Evolutionary conservation across 306 rosid genomes (phyloP).

Genomic region (Prunus campanulata): DNA sequence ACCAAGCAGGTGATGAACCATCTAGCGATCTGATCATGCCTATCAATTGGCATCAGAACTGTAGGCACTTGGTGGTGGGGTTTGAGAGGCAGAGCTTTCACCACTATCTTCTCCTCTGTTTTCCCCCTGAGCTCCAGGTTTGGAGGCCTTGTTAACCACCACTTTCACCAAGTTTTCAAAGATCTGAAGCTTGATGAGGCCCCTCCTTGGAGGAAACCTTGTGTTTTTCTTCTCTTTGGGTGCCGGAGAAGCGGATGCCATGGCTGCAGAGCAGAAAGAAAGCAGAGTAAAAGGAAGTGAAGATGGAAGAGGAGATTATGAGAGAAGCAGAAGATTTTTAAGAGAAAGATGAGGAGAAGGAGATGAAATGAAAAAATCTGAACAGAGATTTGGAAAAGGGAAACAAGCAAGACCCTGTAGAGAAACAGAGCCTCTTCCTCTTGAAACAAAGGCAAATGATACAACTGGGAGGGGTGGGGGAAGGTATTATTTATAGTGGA

Average conservation of each 20-base stretch:
- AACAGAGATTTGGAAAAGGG: not conserved
- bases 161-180: conserved; percentile 19
- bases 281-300: not conserved
- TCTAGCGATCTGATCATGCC: not conserved
- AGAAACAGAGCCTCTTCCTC: not conserved
- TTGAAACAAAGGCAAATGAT: not conserved
- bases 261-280: conserved; percentile 2
- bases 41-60: conserved; percentile 1
- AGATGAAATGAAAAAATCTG: too few species aligned
- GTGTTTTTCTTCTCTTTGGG: not conserved
- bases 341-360: not conserved
- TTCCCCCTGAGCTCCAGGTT: not conserved
- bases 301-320: not conserved
- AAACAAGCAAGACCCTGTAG: not conserved
- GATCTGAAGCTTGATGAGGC: conserved; percentile 29
- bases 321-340: not conserved
- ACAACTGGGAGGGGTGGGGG: not conserved
- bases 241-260: conserved; percentile 14
- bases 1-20: not conserved
- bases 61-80: conserved; percentile 7
- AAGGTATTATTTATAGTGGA: not conserved
- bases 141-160: not conserved
- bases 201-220: conserved; percentile 11
- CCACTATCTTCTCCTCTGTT: not conserved
- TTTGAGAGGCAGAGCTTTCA: conserved; percentile 3